Evolutionary conservation across 768 basidiomycete genomes (phyloP).

Genomic region (Baorangia bicolor): DNA sequence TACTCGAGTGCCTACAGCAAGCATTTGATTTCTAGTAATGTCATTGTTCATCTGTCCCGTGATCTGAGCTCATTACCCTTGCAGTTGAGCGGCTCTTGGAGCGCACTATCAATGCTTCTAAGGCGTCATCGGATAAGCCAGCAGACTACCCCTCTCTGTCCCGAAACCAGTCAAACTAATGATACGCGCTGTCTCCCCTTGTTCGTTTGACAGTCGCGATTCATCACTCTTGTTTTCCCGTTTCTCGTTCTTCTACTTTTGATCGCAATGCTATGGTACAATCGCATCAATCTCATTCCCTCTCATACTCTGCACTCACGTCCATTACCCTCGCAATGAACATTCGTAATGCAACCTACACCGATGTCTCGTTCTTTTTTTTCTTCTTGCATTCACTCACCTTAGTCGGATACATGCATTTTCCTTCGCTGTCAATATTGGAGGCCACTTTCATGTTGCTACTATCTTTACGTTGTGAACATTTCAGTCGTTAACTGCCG

Average conservation of each 20-base stretch:
- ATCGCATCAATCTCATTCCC: constrained; percentile 30
- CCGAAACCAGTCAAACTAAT: constrained; percentile 25
- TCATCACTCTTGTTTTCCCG: constrained; percentile 2
- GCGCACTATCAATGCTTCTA: constrained; percentile 39
- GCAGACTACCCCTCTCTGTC: constrained; percentile 31
- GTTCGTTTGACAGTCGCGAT: constrained; percentile 9
- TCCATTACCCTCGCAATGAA: constrained; percentile 34
- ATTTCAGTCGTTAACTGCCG: neutral
- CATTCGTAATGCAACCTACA: constrained; percentile 37
- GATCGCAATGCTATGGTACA: constrained; percentile 40
- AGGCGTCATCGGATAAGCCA: constrained; percentile 27
- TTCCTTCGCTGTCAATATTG: constrained; percentile 35
- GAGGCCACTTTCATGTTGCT: constrained; percentile 13
- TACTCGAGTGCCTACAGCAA: constrained; percentile 75
- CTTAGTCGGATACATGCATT: constrained; percentile 28
- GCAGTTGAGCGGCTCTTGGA: constrained; percentile 71
- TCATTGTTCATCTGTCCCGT: neutral
- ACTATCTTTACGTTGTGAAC: constrained; percentile 15
- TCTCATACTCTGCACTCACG: constrained; percentile 32
- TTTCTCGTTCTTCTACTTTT: constrained; percentile 18
- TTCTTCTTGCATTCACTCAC: constrained; percentile 16
- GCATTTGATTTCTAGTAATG: constrained; percentile 77
- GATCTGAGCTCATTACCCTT: constrained; percentile 8
- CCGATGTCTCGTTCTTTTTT: constrained; percentile 19
- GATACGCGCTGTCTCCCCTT: neutral